These are phyloP conservation scores for Citrus hindsii DNA, from an alignment of 345 rosid genomes.

Conservation along the genomic window DNA sequence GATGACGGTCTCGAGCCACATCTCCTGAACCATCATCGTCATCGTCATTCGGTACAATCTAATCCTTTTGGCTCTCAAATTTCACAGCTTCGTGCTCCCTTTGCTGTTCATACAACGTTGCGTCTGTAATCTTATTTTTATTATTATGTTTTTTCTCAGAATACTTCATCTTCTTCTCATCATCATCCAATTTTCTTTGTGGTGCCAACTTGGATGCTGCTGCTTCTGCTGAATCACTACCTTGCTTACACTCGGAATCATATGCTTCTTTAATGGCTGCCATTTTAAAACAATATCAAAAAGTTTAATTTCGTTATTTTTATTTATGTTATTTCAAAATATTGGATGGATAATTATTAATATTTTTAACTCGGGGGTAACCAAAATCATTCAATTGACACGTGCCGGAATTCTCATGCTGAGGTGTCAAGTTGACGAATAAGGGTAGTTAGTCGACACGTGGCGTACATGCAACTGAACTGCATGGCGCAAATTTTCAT, in stretches of 20 bases:
- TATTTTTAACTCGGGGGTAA: not conserved
- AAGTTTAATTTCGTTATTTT: not conserved
- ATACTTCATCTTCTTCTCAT: too few relatives aligned
- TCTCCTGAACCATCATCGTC: slow-evolving; percentile 11
- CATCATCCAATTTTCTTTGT: not conserved
- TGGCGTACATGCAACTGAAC: too few relatives aligned
- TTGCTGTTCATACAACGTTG: not conserved
- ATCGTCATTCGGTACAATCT: not conserved
- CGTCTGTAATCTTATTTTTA: too few relatives aligned
- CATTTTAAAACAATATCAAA: not conserved
- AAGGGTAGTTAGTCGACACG: too few relatives aligned
- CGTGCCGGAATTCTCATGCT: not conserved
- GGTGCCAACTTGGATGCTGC: not conserved
- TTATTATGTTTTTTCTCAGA: too few relatives aligned
- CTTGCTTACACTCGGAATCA: not conserved
- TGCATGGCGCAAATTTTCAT: too few relatives aligned
- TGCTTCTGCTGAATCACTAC: not conserved
- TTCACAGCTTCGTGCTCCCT: not conserved
- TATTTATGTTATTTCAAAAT: too few relatives aligned
- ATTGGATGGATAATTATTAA: too few relatives aligned
- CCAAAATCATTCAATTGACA: not conserved
- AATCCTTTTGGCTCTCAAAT: not conserved
- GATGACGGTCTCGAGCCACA: too few relatives aligned
- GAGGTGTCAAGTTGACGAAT: not conserved
- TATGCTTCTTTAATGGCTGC: not conserved